Evolutionary conservation across 805 yeast genomes (phyloP), one percentile per base, ranked within the genome.

Genomic region (Pichia eremophila): DNA sequence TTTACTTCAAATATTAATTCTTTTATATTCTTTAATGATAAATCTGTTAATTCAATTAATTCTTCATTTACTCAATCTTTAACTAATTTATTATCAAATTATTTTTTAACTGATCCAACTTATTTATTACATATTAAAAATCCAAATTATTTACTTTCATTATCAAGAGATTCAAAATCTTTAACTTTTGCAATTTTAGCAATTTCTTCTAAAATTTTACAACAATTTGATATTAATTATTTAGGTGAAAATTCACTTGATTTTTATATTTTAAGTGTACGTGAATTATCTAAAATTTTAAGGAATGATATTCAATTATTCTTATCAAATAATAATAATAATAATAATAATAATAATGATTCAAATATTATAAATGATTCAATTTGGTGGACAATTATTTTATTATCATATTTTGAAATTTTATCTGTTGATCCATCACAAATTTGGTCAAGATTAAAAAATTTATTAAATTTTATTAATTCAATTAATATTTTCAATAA

Each of bases 371-470:
- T 22, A 22, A 45, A 45, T 19, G 47, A 45, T 42, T 47, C 45
- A 14, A 49, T 18, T 59, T 63, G 14, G 60, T 69, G 17, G 54
- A 60, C 74, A 1, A 69, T 75, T 56, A 66, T 72, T 2, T 51
- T 72, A 32, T 57, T 73, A 8, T 65, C 72, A 55, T 69, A 67
- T 17, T 65, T 72, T 49, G 76, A 72, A 51, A 58, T 71, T 57
- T 63, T 73, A 64, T 63, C 71, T 29, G 44, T 46, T 5, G 32
- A 62, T 66, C 8, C 62, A 64, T 6, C 67, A 70, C 11, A 60
- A 57, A 43, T 57, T 63, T 48, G 68, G 74, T 73, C 55, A 71
- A 44, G 63, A 64, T 35, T 70, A 66, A 48, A 56, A 68, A 18
- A 68, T 61, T 50, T 73, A 69, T 10, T 69, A 71, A 25, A 36